Evolutionary conservation across 257 asterid species (phyloP).

Genomic region (Solanum clarkiae): DNA sequence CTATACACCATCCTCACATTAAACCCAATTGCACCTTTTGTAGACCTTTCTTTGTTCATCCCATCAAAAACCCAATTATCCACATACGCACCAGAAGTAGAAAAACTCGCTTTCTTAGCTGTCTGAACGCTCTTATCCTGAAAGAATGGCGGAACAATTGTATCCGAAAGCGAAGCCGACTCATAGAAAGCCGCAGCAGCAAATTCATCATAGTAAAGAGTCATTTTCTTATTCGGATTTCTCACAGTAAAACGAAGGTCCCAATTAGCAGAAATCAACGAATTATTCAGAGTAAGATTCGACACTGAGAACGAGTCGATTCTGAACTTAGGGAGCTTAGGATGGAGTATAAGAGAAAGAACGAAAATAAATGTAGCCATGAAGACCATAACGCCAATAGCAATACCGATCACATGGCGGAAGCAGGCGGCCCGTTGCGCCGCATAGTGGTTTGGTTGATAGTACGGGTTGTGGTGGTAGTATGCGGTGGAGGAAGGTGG

Average conservation of each 20-base stretch:
- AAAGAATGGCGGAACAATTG: constrained; percentile 46
- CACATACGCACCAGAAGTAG: constrained; percentile 43
- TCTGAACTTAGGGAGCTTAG: constrained; percentile 64
- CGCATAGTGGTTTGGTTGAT: constrained; percentile 30
- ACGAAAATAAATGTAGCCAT: constrained; percentile 49
- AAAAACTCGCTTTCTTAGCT: constrained; percentile 37
- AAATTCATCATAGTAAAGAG: constrained; percentile 38
- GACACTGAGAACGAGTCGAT: constrained; percentile 53
- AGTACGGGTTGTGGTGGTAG: constrained; percentile 23
- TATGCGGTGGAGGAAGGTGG: constrained; percentile 21
- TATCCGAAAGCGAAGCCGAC: constrained; percentile 22
- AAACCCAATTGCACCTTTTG: constrained; percentile 28
- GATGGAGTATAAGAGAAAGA: constrained; percentile 76
- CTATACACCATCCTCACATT: constrained; percentile 52
- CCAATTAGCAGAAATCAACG: constrained; percentile 36
- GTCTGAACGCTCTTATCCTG: constrained; percentile 57
- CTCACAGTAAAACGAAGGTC: constrained; percentile 42
- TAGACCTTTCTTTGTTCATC: constrained; percentile 33
- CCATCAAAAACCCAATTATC: constrained; percentile 23
- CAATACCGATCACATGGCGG: constrained; percentile 55
- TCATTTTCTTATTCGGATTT: constrained; percentile 72
- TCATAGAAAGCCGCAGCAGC: constrained; percentile 26
- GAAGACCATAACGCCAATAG: constrained; percentile 40
- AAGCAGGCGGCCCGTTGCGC: constrained; percentile 49
- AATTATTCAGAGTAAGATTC: constrained; percentile 32